Base-by-base conservation (phyloP, 352 stramenopile genomes). In the Phytopythium kandeliae region DNA sequence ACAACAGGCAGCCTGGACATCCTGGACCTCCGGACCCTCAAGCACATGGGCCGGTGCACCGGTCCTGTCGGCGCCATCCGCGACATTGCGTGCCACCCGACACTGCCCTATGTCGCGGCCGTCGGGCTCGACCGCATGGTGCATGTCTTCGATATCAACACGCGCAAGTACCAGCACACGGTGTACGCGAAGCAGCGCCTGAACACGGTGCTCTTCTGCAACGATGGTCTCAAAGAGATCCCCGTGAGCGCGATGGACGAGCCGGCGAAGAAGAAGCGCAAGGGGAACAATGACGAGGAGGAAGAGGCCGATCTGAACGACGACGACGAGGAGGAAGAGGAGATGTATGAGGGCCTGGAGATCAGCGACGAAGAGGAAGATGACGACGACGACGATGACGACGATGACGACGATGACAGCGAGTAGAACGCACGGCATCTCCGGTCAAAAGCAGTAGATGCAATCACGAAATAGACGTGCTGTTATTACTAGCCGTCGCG, bases 101-200 rank as follows among this genome's bases (percentile, higher is more conserved):
- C 87, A 38, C 66, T 97, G 30, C 90, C 92, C 24, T 82, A 92
- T 51, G 58, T 98, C 30, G 86, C 88, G 9, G 85, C 85, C 2
- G 95, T 98, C 15, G 91, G 95, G 0, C 67, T 98, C 21, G 95
- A 98, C 75, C 85, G 95, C 33, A 97, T 98, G 68, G 74, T 98
- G 42, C 86, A 96, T 65, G 84, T 97, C 28, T 97, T 96, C 57
- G 81, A 98, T 64, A 62, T 92, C 17, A 85, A 92, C 46, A 89
- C 70, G 38, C 73, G 85, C 55, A 95, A 88, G 52, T 78, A 82
- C 49, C 54, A 71, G 30, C 67, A 86, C 60, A 69, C 62, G 38
- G 71, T 92, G 44, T 95, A 95, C 66, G 78, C 73, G 50, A 91
- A 91, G 58, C 81, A 95, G 74, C 78, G 90, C 35, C 69, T 98